Evolutionary conservation across 805 yeast genomes (phyloP).

Genomic region (Starmera dryadoides): DNA sequence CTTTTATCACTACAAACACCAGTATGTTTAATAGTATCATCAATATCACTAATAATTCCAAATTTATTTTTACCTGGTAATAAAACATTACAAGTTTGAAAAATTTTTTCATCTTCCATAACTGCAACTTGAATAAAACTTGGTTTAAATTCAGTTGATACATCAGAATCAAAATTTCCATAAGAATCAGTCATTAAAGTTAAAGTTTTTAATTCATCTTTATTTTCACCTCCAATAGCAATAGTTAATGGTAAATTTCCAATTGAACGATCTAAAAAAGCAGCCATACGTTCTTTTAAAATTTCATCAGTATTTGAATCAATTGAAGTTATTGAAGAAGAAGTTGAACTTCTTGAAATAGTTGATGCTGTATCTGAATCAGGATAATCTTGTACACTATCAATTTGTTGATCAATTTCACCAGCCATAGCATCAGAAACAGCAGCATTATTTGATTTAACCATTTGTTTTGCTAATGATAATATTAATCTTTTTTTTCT

Average conservation of each 20-base stretch:
- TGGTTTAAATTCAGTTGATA: constrained; percentile 57
- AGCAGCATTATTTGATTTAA: constrained; percentile 28
- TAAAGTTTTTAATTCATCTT: constrained; percentile 23
- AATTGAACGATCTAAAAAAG: constrained; percentile 63
- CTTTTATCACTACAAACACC: constrained; percentile 88
- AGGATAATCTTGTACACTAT: constrained; percentile 12
- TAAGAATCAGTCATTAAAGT: constrained; percentile 47
- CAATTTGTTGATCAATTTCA: constrained; percentile 30
- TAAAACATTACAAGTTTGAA: constrained; percentile 37
- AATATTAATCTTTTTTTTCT: constrained; percentile 66
- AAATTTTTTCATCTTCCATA: constrained; percentile 37
- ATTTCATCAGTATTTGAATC: constrained; percentile 32
- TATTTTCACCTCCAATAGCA: constrained; percentile 45
- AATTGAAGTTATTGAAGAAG: constrained; percentile 1
- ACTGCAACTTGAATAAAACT: constrained; percentile 46
- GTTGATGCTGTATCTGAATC: constrained; percentile 20
- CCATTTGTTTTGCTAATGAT: constrained; percentile 62
- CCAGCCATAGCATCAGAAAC: constrained; percentile 20
- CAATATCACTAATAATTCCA: constrained; percentile 84
- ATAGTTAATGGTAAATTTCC: constrained; percentile 48
- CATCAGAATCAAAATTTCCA: constrained; percentile 56
- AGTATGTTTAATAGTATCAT: constrained; percentile 86
- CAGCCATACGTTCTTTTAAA: constrained; percentile 57
- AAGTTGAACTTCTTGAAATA: constrained; percentile 1
- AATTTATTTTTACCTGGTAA: constrained; percentile 42